Percentiles rank a stretch among this genome's conserved stretches.
These are phyloP conservation scores for Geotrichum ghanense DNA, from an alignment of 805 yeast species.

Conservation along the genomic window DNA sequence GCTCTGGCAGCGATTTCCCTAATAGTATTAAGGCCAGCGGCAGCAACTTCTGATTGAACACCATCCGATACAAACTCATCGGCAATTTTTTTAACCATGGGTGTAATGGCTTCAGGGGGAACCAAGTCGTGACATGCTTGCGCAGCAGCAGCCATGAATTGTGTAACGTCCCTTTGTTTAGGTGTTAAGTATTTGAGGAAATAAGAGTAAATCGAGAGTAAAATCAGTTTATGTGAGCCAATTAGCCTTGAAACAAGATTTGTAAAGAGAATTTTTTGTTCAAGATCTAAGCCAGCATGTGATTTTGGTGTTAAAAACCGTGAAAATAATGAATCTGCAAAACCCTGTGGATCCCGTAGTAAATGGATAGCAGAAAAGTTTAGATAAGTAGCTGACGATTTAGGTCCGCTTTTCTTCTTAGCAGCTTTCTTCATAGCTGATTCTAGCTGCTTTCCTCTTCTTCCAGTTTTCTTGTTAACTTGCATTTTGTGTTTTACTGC, in stretches of 20 bases:
- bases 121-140: conserved; percentile 95
- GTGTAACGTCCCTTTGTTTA: conserved; percentile 88
- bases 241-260: conserved; percentile 78
- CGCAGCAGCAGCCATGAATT: conserved; percentile 92
- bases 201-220: conserved; percentile 80
- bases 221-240: conserved; percentile 89
- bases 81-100: conserved; percentile 82
- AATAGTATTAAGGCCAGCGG: conserved; percentile 94
- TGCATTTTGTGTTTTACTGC: conserved; percentile 70
- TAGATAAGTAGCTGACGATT: conserved; percentile 54
- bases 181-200: conserved; percentile 87
- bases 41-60: conserved; percentile 95
- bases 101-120: conserved; percentile 83
- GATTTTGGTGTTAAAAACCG: conserved; percentile 58
- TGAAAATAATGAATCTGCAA: conserved; percentile 75
- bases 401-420: conserved; percentile 35
- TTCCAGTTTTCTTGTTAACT: conserved; percentile 71
- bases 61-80: conserved; percentile 98
- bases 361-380: conserved; percentile 93
- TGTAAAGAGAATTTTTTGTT: conserved; percentile 81
- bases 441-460: conserved; percentile 71
- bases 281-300: conserved; percentile 60
- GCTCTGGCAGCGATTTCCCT: conserved; percentile 89
- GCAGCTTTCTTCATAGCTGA: conserved; percentile 57
- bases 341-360: conserved; percentile 94